Percentiles rank a stretch among this genome's conserved stretches.
Conservation (phyloP, 2,329 filamentous ascomycete species). For the Fusarium beomiforme region DNA sequence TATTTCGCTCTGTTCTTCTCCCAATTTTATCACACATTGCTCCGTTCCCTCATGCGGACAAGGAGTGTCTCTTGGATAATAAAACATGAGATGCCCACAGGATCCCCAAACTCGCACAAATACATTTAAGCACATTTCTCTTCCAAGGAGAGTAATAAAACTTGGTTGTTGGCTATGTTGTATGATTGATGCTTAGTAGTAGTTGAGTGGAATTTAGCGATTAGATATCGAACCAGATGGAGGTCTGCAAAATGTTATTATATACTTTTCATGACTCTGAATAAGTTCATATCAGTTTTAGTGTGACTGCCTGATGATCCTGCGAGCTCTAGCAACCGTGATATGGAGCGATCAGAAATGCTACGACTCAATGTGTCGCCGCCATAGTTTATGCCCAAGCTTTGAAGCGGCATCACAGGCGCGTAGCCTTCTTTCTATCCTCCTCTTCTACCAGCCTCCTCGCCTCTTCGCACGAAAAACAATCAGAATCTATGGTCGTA, state of each 20-base stretch:
- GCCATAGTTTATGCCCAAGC: accelerated
- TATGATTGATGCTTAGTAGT: neutral
- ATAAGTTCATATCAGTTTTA: neutral
- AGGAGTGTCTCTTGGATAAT: neutral
- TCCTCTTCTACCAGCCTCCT: neutral
- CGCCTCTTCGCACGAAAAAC: neutral
- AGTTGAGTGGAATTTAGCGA: accelerated
- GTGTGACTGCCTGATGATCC: too few relatives aligned
- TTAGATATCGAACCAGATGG: too few relatives aligned
- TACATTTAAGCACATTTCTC: neutral
- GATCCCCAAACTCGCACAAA: neutral
- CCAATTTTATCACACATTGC: neutral
- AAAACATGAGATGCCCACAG: neutral
- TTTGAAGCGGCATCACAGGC: neutral
- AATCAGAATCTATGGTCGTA: neutral
- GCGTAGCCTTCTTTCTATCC: neutral
- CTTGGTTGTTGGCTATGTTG: accelerated
- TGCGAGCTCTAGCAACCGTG: neutral
- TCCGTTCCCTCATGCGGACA: neutral
- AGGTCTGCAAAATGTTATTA: neutral
- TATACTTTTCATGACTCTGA: neutral
- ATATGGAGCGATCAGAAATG: too few relatives aligned
- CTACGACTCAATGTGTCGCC: accelerated
- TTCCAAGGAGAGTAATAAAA: accelerated
- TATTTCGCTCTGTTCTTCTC: neutral